Conservation (phyloP, 352 stramenopile genomes). For the Phytophthora quininea region DNA sequence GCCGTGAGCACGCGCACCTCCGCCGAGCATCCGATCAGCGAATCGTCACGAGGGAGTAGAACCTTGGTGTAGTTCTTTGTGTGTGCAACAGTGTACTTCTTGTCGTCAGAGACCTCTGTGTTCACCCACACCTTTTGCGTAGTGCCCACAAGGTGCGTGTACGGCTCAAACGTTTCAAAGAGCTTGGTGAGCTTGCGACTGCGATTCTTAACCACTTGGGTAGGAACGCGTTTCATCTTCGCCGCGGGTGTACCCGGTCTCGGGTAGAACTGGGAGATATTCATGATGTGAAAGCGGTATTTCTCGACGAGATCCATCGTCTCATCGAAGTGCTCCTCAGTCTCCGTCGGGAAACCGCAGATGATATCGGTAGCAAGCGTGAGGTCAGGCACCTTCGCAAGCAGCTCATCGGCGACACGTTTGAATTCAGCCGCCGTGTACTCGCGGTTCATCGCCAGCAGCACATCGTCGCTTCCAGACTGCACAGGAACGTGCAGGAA, state of each 20-base stretch:
- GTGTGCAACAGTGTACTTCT: conserved; percentile 83
- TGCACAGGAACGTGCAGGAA: conserved; percentile 94
- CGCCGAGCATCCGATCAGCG: conserved; percentile 76
- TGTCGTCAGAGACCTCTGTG: conserved; percentile 84
- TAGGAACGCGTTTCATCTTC: conserved; percentile 89
- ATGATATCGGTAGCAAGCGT: conserved; percentile 94
- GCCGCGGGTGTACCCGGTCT: conserved; percentile 90
- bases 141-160: conserved; percentile 67
- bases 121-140: conserved; percentile 82
- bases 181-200: conserved; percentile 84
- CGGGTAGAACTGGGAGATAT: conserved; percentile 95
- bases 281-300: conserved; percentile 92
- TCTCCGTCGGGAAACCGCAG: conserved; percentile 92
- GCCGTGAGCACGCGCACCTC: conserved; percentile 57
- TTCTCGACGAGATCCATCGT: conserved; percentile 88
- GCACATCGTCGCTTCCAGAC: conserved; percentile 84
- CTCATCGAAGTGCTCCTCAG: conserved; percentile 87
- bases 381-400: conserved; percentile 75
- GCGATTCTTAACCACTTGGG: conserved; percentile 90
- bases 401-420: conserved; percentile 74
- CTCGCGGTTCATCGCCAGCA: conserved; percentile 92
- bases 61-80: conserved; percentile 95
- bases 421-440: conserved; percentile 89
- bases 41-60: conserved; percentile 73
- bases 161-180: conserved; percentile 87